A percentile compares a stretch with the other conserved stretches of the same genome.
Conservation (phyloP, 2,329 filamentous ascomycete genomes). For the Parafenestella ontariensis region DNA sequence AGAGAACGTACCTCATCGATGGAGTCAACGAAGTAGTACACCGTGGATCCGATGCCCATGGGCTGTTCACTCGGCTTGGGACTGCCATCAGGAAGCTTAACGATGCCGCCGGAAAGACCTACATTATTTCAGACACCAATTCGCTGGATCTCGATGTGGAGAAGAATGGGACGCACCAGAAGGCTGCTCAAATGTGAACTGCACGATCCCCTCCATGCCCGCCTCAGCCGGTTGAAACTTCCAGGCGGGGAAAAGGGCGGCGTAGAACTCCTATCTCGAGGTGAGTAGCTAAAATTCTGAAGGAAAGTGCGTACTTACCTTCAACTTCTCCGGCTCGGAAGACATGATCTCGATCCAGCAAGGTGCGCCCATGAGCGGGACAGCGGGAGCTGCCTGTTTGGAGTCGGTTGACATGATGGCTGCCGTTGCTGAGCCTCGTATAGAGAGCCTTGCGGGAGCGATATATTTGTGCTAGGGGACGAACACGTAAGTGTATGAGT, state of each 20-base stretch:
- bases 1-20: constrained; percentile 24
- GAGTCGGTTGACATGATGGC: constrained; percentile 15
- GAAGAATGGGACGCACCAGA: constrained; percentile 8
- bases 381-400: background rate
- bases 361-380: constrained; percentile 17
- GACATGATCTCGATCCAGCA: constrained; percentile 33
- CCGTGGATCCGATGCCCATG: constrained; percentile 22
- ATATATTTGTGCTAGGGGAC: no score
- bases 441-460: background rate
- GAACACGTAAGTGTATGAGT: background rate
- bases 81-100: constrained; percentile 18
- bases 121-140: background rate
- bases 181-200: constrained; percentile 20
- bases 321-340: constrained; percentile 21
- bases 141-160: background rate
- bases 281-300: background rate
- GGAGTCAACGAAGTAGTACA: constrained; percentile 23
- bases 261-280: constrained; percentile 25
- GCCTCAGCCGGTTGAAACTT: constrained; percentile 10
- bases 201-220: constrained; percentile 2
- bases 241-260: constrained; percentile 27
- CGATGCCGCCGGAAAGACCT: constrained; percentile 27
- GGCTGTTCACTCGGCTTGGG: constrained; percentile 16
- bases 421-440: background rate
- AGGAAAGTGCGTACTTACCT: constrained; percentile 9